phyloP scores from a whole-genome alignment of 148 eudicot genomes.

The Cornus kousa region DNA sequence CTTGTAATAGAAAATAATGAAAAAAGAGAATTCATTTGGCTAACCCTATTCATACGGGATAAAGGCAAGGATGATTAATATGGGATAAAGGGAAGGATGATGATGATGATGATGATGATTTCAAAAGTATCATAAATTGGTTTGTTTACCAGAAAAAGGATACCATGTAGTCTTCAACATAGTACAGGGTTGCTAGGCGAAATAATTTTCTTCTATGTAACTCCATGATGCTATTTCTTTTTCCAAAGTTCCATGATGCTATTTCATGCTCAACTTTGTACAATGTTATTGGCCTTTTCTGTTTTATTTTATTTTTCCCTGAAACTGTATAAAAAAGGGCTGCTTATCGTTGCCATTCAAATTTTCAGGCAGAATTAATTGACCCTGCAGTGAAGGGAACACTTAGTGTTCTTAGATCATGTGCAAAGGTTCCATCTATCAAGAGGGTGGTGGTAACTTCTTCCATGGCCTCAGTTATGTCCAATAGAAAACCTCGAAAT shows the following conservation, averaged over 20 bases:
- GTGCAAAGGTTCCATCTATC: slow-evolving; percentile 16
- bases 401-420: slow-evolving; percentile 18
- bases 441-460: slow-evolving; percentile 25
- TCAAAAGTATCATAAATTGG: not conserved
- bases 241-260: not conserved
- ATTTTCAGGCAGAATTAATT: slow-evolving; percentile 20
- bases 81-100: no score
- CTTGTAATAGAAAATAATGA: no score
- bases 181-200: not conserved
- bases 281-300: not conserved
- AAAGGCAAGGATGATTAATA: no score
- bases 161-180: not conserved
- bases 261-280: not conserved
- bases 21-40: no score
- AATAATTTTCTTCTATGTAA: not conserved
- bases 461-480: slow-evolving; percentile 9
- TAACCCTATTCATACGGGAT: no score
- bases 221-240: not conserved
- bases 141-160: not conserved
- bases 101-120: no score
- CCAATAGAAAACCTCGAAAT: not conserved
- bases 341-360: not conserved
- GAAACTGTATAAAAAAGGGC: not conserved
- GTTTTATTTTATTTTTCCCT: not conserved
- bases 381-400: slow-evolving; percentile 22